Evolutionary conservation across 1,139 yeast species (phyloP).

Genomic region (Candida dubliniensis): DNA sequence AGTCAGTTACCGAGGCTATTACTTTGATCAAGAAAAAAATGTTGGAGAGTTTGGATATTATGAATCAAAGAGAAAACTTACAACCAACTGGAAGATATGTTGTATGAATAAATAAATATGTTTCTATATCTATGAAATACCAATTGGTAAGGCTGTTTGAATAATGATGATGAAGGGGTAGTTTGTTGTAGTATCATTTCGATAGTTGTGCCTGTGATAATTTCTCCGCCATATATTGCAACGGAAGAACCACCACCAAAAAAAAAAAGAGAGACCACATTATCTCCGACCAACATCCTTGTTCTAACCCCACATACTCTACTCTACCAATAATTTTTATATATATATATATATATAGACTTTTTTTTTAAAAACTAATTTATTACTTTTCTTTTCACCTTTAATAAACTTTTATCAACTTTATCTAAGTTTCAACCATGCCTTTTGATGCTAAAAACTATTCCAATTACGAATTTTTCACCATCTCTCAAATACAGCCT

Average conservation of each 20-base stretch:
- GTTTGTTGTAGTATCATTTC: too few relatives aligned
- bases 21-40: conserved; percentile 59
- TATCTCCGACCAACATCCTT: too few relatives aligned
- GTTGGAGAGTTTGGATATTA: conserved; percentile 56
- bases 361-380: not conserved
- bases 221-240: too few relatives aligned
- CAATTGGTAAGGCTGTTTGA: too few relatives aligned
- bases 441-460: conserved; percentile 28
- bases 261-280: too few relatives aligned
- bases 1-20: conserved; percentile 66
- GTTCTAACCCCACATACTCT: conserved; percentile 3
- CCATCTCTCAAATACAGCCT: conserved; percentile 41
- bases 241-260: not conserved
- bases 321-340: too few relatives aligned
- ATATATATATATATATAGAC: too few relatives aligned
- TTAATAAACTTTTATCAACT: not conserved
- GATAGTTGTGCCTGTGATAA: not conserved
- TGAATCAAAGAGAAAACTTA: conserved; percentile 41
- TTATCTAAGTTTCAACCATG: conserved; percentile 13
- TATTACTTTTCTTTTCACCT: not conserved
- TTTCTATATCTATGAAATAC: not conserved
- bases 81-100: conserved; percentile 35
- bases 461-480: conserved; percentile 36
- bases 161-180: too few relatives aligned
- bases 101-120: conserved; percentile 21